phyloP scores from a whole-genome alignment of 2,329 filamentous ascomycete species.

The Fusarium verticillioides region DNA sequence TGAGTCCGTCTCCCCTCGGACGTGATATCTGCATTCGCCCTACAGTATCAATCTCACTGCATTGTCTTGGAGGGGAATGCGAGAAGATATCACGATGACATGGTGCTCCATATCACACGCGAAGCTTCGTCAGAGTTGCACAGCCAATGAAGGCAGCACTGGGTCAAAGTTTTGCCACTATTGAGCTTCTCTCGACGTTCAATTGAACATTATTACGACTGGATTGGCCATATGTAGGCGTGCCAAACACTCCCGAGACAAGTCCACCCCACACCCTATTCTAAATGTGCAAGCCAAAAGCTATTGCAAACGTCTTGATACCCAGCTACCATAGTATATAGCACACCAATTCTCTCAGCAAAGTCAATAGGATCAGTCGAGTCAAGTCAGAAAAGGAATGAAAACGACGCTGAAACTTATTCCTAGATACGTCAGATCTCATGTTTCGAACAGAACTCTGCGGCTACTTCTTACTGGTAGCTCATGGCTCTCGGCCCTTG shows the following conservation, averaged over 20 bases:
- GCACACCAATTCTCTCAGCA: background rate
- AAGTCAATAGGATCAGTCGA: background rate
- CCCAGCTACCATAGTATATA: background rate
- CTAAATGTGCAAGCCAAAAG: slow-evolving; percentile 25
- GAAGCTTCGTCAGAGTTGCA: background rate
- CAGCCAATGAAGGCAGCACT: slow-evolving; percentile 5
- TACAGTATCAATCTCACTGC: slow-evolving; percentile 8
- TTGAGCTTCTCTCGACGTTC: background rate
- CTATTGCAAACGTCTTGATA: slow-evolving; percentile 4
- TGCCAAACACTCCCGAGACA: slow-evolving; percentile 13
- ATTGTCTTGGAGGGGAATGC: background rate
- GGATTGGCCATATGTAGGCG: background rate
- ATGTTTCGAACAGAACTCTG: background rate
- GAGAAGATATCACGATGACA: slow-evolving; percentile 1
- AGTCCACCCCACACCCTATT: slow-evolving; percentile 23
- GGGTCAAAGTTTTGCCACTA: slow-evolving; percentile 1
- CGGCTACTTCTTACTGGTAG: background rate
- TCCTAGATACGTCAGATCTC: slow-evolving; percentile 7
- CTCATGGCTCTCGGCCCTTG: background rate
- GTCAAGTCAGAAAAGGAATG: background rate
- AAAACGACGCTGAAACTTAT: background rate
- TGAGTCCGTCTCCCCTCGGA: slow-evolving; percentile 4
- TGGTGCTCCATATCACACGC: background rate
- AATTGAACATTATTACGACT: slow-evolving; percentile 3
- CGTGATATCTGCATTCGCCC: slow-evolving; percentile 13